These are phyloP conservation scores for Fusarium drepaniforme DNA, from an alignment of 2,329 filamentous ascomycete genomes.

Conservation along the genomic window DNA sequence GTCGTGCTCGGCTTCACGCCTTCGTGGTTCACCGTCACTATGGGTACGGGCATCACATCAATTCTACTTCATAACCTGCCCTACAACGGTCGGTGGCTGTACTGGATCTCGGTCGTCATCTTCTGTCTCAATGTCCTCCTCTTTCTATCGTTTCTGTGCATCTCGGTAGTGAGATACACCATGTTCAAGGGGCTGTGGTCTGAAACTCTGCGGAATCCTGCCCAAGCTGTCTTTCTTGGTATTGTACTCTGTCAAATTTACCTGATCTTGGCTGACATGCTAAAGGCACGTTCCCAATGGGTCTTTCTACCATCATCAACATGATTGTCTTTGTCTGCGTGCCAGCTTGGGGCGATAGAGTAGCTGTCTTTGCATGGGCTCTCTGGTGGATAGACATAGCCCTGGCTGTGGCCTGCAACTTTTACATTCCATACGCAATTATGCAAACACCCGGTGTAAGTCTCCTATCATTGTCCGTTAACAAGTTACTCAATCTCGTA, in stretches of 20 bases:
- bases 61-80: constrained; percentile 70
- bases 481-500: constrained; percentile 21
- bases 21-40: constrained; percentile 58
- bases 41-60: constrained; percentile 74
- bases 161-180: constrained; percentile 68
- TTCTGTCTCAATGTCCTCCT: constrained; percentile 68
- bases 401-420: constrained; percentile 57
- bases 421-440: constrained; percentile 65
- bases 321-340: constrained; percentile 69
- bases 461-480: not conserved
- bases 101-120: constrained; percentile 67
- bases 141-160: constrained; percentile 62
- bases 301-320: constrained; percentile 71
- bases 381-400: constrained; percentile 66
- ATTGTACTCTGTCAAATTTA: not conserved
- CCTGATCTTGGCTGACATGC: not conserved
- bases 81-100: constrained; percentile 65
- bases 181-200: constrained; percentile 72
- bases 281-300: constrained; percentile 73
- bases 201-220: constrained; percentile 71
- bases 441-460: constrained; percentile 49
- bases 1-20: constrained; percentile 24
- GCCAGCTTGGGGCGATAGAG: constrained; percentile 68
- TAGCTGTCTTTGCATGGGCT: constrained; percentile 61
- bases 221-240: constrained; percentile 59